Percentiles rank a stretch among this genome's conserved stretches.
phyloP scores from a whole-genome alignment of 805 yeast genomes.

The Candida verbasci region DNA sequence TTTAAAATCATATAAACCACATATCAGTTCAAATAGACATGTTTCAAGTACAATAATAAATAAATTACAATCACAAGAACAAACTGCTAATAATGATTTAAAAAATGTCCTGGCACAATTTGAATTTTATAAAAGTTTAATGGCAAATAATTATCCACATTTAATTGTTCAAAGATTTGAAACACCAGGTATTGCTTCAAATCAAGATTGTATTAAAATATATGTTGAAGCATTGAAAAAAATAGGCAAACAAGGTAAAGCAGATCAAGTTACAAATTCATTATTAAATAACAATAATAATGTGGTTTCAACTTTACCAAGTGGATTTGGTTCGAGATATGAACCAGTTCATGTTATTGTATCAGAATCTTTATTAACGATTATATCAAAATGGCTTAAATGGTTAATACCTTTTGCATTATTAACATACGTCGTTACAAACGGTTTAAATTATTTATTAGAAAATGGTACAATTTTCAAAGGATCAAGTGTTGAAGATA shows the following conservation, averaged over 20 bases:
- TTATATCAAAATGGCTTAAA: constrained; percentile 81
- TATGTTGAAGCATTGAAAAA: constrained; percentile 79
- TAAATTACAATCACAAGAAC: constrained; percentile 54
- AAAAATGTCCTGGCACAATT: constrained; percentile 73
- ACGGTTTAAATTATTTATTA: constrained; percentile 70
- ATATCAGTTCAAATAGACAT: background rate
- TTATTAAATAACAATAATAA: constrained; percentile 14
- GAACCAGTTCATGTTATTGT: constrained; percentile 95
- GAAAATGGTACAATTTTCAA: constrained; percentile 83
- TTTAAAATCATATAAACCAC: background rate
- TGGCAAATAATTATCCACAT: constrained; percentile 88
- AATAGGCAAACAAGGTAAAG: constrained; percentile 74
- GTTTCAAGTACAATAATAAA: constrained; percentile 15
- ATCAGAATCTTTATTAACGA: constrained; percentile 75
- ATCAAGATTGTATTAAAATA: constrained; percentile 70
- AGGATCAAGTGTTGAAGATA: constrained; percentile 65
- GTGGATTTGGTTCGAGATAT: constrained; percentile 55
- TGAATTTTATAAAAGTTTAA: constrained; percentile 68
- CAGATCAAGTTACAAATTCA: constrained; percentile 57
- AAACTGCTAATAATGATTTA: constrained; percentile 76
- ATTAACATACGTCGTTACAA: constrained; percentile 74
- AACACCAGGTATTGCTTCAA: constrained; percentile 85
- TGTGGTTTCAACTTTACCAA: constrained; percentile 16
- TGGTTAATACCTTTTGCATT: constrained; percentile 83
- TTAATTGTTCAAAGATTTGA: constrained; percentile 93